Base-by-base conservation (phyloP, 495 filamentous ascomycete species). In the Xylaria palmicola region DNA sequence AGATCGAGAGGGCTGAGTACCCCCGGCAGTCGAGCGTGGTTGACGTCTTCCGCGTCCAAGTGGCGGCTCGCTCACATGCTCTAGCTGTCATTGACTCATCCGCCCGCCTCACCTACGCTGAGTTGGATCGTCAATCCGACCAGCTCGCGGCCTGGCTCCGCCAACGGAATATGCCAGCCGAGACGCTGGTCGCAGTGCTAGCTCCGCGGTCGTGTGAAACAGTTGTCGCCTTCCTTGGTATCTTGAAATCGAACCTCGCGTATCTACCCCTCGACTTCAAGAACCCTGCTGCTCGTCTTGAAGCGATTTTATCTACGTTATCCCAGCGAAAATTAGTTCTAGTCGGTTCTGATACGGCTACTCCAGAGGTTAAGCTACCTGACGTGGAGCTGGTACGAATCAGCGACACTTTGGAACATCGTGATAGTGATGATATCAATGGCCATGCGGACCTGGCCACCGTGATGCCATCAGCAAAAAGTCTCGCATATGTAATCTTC, bases 1-100 rank as follows among this genome's bases (percentile, higher is more conserved):
- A 63, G 8, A 43, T 59, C 24, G 29, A 51, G 44, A 47, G 30
- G 54, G 37, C 60, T 3, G 41, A 40, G 30, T 63, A 63, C 32
- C 54, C 53, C 10, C 60, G 43, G 5, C 34, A 63, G 13, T 39
- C 53, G 13, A 63, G 54, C 60, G 36, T 63, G 17, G 44, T 58
- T 27, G 53, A 63, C 52, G 37, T 63, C 54, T 63, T 63, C 54
- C 60, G 41, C 44, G 36, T 39, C 4, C 52, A 63, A 58, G 54
- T 58, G 10, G 29, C 20, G 40, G 30, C 34, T 37, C 17, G 7
- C 6, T 45, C 60, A 5, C 30, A 57, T 22, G 26, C 44, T 27
- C n/a, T 63, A 4, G 60, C 60, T 17, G 51, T 62, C 29, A 41
- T 20, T 13, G 60, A 63, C 44, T 52, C 60, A 6, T 41, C 54